Conservation (phyloP, 2,329 filamentous ascomycete species). For the Cladosporium sp. region DNA sequence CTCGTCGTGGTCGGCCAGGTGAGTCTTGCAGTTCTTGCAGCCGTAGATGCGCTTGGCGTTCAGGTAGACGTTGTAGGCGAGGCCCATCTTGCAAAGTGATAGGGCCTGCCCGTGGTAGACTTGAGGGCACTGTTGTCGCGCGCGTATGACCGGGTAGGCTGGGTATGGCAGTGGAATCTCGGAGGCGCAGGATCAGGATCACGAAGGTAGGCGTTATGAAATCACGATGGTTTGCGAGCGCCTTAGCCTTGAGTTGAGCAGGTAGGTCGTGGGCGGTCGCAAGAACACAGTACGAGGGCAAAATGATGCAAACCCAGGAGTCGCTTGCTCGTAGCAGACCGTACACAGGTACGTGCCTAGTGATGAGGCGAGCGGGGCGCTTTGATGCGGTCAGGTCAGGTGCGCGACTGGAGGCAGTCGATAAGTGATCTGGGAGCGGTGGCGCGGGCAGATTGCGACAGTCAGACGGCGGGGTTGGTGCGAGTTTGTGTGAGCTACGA, state of each 20-base stretch:
- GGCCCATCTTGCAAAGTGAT: constrained; percentile 31
- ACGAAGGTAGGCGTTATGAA: not conserved
- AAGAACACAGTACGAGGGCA: not conserved
- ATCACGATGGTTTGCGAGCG: not conserved
- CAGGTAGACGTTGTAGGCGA: constrained; percentile 57
- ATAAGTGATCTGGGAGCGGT: constrained; percentile 9
- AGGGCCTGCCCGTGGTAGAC: constrained; percentile 9
- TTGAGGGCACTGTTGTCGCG: not conserved
- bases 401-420: not conserved
- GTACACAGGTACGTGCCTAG: constrained; percentile 1
- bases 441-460: not conserved
- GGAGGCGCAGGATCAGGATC: not conserved
- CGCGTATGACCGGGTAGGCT: not conserved
- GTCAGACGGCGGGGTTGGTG: not conserved
- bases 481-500: not conserved
- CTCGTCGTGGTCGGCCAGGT: constrained; percentile 91
- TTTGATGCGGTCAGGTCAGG: constrained; percentile 8
- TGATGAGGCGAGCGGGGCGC: not conserved
- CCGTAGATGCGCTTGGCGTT: constrained; percentile 75
- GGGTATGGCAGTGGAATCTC: not conserved
- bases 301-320: not conserved
- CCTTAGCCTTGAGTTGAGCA: not conserved
- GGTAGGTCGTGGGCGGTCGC: not conserved
- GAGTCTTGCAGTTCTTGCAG: constrained; percentile 92
- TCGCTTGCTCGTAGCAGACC: not conserved